Percentiles rank a stretch among this genome's conserved stretches.
Evolutionary conservation across 169 alveolate species (phyloP).

Genomic region (Cystoisospora suis): DNA sequence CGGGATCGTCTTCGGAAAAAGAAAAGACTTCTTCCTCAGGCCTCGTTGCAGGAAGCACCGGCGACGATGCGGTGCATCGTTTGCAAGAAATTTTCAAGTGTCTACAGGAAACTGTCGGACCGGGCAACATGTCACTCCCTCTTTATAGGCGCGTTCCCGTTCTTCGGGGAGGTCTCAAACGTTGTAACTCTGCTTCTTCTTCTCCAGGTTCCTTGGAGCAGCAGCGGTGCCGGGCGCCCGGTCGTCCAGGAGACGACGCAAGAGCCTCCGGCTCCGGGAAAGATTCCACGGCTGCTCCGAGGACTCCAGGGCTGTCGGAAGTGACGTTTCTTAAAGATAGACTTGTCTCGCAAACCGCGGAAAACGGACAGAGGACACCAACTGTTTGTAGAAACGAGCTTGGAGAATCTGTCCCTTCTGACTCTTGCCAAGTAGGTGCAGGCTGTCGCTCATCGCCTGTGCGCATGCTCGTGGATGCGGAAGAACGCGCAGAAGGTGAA

Average conservation of each 20-base stretch:
- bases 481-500: background rate
- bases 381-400: no score
- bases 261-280: background rate
- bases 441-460: background rate
- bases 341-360: no score
- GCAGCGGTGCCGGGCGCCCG: no score
- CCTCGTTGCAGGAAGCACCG: slow-evolving; percentile 1
- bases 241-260: background rate
- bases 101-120: slow-evolving; percentile 17
- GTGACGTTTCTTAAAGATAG: no score
- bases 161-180: background rate
- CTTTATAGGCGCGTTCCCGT: background rate
- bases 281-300: background rate
- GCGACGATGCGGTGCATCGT: background rate
- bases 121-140: background rate
- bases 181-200: background rate
- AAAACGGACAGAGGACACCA: no score
- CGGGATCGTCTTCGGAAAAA: no score
- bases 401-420: background rate
- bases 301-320: no score
- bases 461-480: background rate
- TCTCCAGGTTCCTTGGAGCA: background rate
- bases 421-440: background rate
- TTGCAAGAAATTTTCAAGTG: slow-evolving; percentile 1
- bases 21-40: no score